These are phyloP conservation scores for Wickerhamiella vanderwaltii DNA, from an alignment of 805 yeast species.

Conservation along the genomic window DNA sequence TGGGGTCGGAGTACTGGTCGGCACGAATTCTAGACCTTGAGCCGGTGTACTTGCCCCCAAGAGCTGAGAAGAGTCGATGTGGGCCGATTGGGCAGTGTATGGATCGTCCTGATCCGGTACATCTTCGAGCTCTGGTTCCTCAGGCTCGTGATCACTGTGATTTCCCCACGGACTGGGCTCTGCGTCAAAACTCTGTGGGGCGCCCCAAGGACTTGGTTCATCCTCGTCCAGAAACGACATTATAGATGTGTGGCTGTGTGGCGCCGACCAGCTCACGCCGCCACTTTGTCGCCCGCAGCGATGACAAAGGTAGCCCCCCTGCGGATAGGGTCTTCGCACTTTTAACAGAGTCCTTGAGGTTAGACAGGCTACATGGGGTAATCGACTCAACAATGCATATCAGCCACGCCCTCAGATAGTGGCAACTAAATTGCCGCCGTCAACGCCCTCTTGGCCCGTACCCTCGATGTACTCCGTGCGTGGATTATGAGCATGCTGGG, in stretches of 20 bases:
- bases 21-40: conserved; percentile 3
- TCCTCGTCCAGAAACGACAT: conserved; percentile 11
- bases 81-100: not conserved
- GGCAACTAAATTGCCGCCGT: too few relatives aligned
- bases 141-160: conserved; percentile 6
- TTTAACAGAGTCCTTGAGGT: too few relatives aligned
- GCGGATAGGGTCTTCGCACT: too few relatives aligned
- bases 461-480: too few relatives aligned
- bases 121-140: not conserved
- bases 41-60: conserved; percentile 6
- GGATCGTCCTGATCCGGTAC: not conserved
- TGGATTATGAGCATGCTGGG: too few relatives aligned
- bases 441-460: too few relatives aligned
- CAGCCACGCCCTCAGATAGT: too few relatives aligned
- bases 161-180: conserved; percentile 11
- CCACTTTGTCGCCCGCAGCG: too few relatives aligned
- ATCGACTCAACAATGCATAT: too few relatives aligned
- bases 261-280: too few relatives aligned
- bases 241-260: not conserved
- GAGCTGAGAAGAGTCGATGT: conserved; percentile 3
- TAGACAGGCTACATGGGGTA: too few relatives aligned
- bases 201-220: conserved; percentile 10
- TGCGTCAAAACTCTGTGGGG: not conserved
- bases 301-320: too few relatives aligned
- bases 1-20: not conserved